phyloP scores from a whole-genome alignment of 1,139 yeast genomes.

The Suhomyces anneliseae region DNA sequence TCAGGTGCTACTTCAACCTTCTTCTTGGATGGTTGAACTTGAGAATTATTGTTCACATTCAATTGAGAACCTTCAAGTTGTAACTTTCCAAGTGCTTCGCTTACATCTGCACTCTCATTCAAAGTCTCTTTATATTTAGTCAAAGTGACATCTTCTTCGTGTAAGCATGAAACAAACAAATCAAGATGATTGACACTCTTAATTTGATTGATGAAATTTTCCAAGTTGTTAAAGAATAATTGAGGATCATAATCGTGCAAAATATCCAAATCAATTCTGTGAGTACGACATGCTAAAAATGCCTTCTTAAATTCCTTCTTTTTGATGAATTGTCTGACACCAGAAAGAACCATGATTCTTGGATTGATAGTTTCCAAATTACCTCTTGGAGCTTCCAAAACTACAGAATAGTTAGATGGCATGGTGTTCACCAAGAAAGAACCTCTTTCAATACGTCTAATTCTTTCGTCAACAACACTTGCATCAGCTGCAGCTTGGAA shows the following conservation, averaged over 20 bases:
- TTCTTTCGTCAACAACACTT: slow-evolving; percentile 66
- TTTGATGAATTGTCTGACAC: slow-evolving; percentile 70
- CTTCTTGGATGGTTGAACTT: not conserved
- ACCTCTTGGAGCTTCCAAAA: slow-evolving; percentile 94
- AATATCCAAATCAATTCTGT: slow-evolving; percentile 87
- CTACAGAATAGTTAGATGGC: slow-evolving; percentile 81
- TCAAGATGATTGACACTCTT: slow-evolving; percentile 76
- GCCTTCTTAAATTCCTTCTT: slow-evolving; percentile 64
- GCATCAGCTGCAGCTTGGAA: slow-evolving; percentile 19
- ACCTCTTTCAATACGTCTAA: slow-evolving; percentile 89
- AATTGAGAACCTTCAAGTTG: slow-evolving; percentile 17
- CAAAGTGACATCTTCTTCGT: slow-evolving; percentile 80
- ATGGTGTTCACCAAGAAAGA: slow-evolving; percentile 75
- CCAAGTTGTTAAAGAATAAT: slow-evolving; percentile 62
- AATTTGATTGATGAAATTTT: slow-evolving; percentile 70
- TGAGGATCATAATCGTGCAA: slow-evolving; percentile 84
- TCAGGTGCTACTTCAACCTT: slow-evolving; percentile 26
- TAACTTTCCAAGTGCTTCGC: slow-evolving; percentile 3
- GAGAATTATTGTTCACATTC: slow-evolving; percentile 25
- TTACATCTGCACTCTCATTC: slow-evolving; percentile 20
- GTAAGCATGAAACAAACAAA: slow-evolving; percentile 80
- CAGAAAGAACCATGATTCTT: slow-evolving; percentile 84
- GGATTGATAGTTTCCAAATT: slow-evolving; percentile 93
- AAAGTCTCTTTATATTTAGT: slow-evolving; percentile 82
- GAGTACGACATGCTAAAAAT: slow-evolving; percentile 80